A percentile compares a stretch with the other conserved stretches of the same genome.
Conservation (phyloP, 345 rosid genomes). For the Clausena lansium region DNA sequence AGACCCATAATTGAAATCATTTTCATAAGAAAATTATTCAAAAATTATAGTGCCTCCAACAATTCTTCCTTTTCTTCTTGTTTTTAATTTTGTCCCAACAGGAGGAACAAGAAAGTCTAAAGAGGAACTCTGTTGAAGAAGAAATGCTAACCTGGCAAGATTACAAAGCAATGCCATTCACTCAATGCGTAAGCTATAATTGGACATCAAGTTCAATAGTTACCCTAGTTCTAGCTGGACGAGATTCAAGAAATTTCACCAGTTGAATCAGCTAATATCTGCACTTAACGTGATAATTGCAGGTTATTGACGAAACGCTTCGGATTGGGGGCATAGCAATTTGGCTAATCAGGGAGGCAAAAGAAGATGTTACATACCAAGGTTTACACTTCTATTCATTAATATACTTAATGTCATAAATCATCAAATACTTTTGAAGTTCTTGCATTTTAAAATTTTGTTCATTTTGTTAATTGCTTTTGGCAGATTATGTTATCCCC, state of each 20-base stretch:
- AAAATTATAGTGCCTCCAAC: neutral
- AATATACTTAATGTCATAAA: neutral
- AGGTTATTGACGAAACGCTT: constrained; percentile 89
- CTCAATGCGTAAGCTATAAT: constrained; percentile 64
- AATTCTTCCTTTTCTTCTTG: neutral
- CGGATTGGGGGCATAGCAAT: constrained; percentile 88
- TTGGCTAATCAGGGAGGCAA: constrained; percentile 90
- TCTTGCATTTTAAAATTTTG: neutral
- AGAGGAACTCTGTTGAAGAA: constrained; percentile 1
- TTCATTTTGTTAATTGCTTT: neutral
- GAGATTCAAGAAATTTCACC: neutral
- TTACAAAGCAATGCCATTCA: constrained; percentile 78
- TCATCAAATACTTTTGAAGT: neutral
- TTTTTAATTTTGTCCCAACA: constrained; percentile 23
- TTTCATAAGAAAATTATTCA: neutral
- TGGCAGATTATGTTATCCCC: constrained; percentile 70
- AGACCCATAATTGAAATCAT: no score
- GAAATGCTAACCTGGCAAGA: constrained; percentile 68
- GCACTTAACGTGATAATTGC: neutral
- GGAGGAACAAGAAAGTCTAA: constrained; percentile 69
- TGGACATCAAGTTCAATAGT: neutral
- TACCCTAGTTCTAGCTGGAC: neutral
- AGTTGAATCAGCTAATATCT: neutral
- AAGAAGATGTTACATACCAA: constrained; percentile 67
- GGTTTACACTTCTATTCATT: constrained; percentile 22